These are phyloP conservation scores for Beauveria brongniartii DNA, from an alignment of 2,329 filamentous ascomycete genomes.

Conservation along the genomic window DNA sequence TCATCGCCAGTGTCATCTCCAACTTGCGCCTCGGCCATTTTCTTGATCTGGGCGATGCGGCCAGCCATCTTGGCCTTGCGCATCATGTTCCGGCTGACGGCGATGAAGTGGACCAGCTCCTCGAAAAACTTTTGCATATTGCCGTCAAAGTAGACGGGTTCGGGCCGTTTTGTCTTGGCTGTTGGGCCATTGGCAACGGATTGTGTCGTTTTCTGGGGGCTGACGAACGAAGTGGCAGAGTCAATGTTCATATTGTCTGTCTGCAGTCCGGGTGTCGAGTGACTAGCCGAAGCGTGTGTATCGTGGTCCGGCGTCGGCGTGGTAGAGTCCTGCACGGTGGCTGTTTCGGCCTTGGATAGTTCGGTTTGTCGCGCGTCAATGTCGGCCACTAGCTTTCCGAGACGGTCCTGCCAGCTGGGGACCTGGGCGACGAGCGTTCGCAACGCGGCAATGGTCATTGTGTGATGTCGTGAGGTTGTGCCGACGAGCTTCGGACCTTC, in stretches of 20 bases:
- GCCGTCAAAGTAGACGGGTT: conserved; percentile 83
- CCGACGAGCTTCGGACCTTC: background rate
- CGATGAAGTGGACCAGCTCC: conserved; percentile 72
- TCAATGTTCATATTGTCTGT: conserved; percentile 7
- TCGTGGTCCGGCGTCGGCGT: background rate
- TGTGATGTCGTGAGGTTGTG: background rate
- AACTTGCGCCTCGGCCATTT: conserved; percentile 51
- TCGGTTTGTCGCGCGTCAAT: conserved; percentile 55
- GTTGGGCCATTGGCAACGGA: background rate
- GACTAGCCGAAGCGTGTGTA: background rate
- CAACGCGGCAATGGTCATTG: conserved; percentile 47
- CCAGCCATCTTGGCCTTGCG: conserved; percentile 82
- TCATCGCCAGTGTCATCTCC: conserved; percentile 39
- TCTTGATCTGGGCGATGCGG: conserved; percentile 59
- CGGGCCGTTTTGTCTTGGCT: conserved; percentile 32
- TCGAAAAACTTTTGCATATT: conserved; percentile 79
- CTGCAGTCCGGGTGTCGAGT: background rate
- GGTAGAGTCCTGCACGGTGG: conserved; percentile 14
- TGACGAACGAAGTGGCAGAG: background rate
- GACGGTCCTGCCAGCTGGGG: conserved; percentile 50
- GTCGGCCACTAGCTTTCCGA: conserved; percentile 53
- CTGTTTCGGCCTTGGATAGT: conserved; percentile 39
- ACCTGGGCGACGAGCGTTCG: conserved; percentile 46
- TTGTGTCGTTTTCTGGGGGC: background rate
- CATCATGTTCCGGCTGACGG: conserved; percentile 71